phyloP scores from a whole-genome alignment of 2,329 filamentous ascomycete genomes.

The Botryotinia calthae region DNA sequence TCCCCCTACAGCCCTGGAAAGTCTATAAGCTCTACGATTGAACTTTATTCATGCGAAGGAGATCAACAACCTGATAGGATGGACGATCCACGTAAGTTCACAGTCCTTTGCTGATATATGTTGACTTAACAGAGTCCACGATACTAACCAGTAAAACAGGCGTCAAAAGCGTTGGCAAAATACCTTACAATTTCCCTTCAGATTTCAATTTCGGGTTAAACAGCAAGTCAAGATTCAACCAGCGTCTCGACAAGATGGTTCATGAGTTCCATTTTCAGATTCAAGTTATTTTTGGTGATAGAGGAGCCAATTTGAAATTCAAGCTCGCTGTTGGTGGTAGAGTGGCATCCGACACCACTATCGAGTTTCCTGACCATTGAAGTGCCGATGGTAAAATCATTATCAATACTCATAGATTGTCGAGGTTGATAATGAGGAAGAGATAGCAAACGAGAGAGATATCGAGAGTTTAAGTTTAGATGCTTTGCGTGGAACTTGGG shows the following conservation, averaged over 20 bases:
- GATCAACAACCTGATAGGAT: constrained; percentile 15
- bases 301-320: constrained; percentile 21
- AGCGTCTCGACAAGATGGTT: not conserved
- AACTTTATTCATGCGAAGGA: constrained; percentile 18
- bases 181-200: constrained; percentile 2
- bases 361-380: not conserved
- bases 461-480: not conserved
- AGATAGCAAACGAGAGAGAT: not conserved
- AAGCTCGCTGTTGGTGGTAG: constrained; percentile 10
- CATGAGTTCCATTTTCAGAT: not conserved
- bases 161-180: constrained; percentile 11
- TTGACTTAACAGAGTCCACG: not conserved
- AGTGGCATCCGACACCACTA: not conserved
- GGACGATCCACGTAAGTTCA: constrained; percentile 18
- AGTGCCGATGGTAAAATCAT: not conserved
- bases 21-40: not conserved
- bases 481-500: not conserved
- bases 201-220: constrained; percentile 10
- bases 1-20: constrained; percentile 1
- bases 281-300: constrained; percentile 21
- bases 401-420: not conserved
- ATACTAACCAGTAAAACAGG: constrained; percentile 11
- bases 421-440: not conserved
- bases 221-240: not conserved
- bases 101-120: not conserved